These are phyloP conservation scores for Zymoseptoria tritici DNA, from an alignment of 2,329 filamentous ascomycete genomes.

Conservation along the genomic window DNA sequence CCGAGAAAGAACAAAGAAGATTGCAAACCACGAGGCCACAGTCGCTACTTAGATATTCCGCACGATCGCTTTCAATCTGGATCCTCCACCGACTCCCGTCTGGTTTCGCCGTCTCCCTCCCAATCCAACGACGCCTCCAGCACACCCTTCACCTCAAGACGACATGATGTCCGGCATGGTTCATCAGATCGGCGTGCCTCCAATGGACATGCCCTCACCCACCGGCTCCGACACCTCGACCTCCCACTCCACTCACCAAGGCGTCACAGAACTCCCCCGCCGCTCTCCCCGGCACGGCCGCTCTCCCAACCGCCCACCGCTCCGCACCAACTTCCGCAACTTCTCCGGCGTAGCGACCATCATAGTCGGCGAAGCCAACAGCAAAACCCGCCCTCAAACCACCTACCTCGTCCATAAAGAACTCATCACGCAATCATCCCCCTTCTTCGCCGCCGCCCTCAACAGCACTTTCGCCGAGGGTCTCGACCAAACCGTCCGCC, in stretches of 20 bases:
- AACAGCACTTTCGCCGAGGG: conserved; percentile 42
- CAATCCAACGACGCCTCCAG: conserved; percentile 13
- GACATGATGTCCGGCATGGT: conserved; percentile 16
- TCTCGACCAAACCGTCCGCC: conserved; percentile 33
- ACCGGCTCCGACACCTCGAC: conserved; percentile 16
- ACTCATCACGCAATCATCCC: conserved; percentile 40
- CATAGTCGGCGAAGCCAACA: conserved; percentile 31
- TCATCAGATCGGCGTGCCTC: conserved; percentile 17
- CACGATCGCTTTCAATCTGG: conserved; percentile 16
- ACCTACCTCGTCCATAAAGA: conserved; percentile 43
- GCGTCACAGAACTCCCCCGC: conserved; percentile 8
- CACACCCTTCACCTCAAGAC: conserved; percentile 6
- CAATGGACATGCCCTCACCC: conserved; percentile 25
- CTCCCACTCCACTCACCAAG: conserved; percentile 19
- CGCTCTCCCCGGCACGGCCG: conserved; percentile 12
- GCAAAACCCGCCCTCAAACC: conserved; percentile 24
- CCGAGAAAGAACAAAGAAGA: background rate
- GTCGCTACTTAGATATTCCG: background rate
- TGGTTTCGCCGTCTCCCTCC: conserved; percentile 25
- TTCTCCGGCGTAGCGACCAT: conserved; percentile 35
- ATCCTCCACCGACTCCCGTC: conserved; percentile 25
- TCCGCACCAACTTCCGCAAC: conserved; percentile 33
- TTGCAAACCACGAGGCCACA: background rate
- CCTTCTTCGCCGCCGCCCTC: conserved; percentile 47
- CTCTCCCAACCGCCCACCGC: conserved; percentile 25